phyloP scores from a whole-genome alignment of 2,329 filamentous ascomycete genomes.

The Aureobasidium sp. region DNA sequence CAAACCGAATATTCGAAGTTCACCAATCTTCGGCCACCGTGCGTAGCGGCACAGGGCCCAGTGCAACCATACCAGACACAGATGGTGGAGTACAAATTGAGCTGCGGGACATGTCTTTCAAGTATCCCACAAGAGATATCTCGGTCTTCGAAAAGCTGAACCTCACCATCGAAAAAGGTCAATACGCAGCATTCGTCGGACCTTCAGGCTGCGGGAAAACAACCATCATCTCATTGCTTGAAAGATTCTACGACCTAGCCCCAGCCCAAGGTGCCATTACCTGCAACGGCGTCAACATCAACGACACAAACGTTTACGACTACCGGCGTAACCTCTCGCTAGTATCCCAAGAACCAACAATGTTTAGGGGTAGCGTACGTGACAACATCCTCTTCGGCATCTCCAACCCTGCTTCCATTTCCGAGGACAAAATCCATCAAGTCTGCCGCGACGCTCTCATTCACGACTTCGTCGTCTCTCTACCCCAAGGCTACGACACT shows the following conservation, averaged over 20 bases:
- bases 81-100: slow-evolving; percentile 31
- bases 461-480: slow-evolving; percentile 56
- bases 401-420: neutral
- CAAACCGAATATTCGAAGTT: slow-evolving; percentile 11
- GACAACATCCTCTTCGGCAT: slow-evolving; percentile 49
- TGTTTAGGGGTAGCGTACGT: slow-evolving; percentile 54
- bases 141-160: slow-evolving; percentile 44
- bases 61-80: slow-evolving; percentile 4
- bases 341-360: slow-evolving; percentile 43
- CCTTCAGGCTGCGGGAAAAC: slow-evolving; percentile 36
- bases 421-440: slow-evolving; percentile 53
- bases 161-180: slow-evolving; percentile 30
- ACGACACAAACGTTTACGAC: slow-evolving; percentile 28
- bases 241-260: slow-evolving; percentile 51
- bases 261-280: slow-evolving; percentile 54
- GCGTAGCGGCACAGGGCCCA: neutral
- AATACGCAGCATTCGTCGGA: slow-evolving; percentile 37
- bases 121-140: slow-evolving; percentile 41
- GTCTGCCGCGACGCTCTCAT: slow-evolving; percentile 64
- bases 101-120: slow-evolving; percentile 35
- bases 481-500: slow-evolving; percentile 62
- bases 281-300: slow-evolving; percentile 39
- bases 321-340: slow-evolving; percentile 40
- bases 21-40: neutral
- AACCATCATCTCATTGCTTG: slow-evolving; percentile 35